Conservation (phyloP, 1,139 yeast species). For the Protomyces gravidus region DNA sequence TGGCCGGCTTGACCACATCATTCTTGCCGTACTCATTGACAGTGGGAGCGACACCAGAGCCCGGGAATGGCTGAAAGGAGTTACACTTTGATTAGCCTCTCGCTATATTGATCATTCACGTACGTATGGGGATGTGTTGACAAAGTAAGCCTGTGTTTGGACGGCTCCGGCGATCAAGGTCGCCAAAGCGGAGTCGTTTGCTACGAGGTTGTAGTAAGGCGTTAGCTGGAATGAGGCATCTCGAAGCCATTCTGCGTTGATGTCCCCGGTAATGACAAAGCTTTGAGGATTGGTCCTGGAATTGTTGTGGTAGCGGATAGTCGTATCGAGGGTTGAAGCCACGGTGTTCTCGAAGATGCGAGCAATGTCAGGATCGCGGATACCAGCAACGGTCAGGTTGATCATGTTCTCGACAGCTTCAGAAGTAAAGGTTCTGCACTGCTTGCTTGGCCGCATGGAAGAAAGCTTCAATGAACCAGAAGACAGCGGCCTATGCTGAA, state of each 20-base stretch:
- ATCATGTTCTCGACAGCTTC: conserved; percentile 59
- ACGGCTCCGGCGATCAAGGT: conserved; percentile 71
- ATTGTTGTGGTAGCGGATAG: conserved; percentile 66
- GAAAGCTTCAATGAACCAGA: conserved; percentile 50
- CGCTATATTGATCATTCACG: neutral
- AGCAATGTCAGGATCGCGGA: conserved; percentile 62
- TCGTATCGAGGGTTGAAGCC: conserved; percentile 85
- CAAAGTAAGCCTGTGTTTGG: conserved; percentile 57
- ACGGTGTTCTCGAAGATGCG: conserved; percentile 74
- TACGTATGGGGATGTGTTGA: neutral
- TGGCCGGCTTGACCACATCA: conserved; percentile 12
- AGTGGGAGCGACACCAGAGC: neutral
- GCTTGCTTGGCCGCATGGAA: conserved; percentile 65
- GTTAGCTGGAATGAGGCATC: conserved; percentile 82
- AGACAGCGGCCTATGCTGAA: conserved; percentile 32
- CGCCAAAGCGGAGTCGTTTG: conserved; percentile 51
- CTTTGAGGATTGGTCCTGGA: conserved; percentile 45
- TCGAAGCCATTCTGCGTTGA: conserved; percentile 82
- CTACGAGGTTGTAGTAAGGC: conserved; percentile 60
- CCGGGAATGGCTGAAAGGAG: conserved; percentile 28
- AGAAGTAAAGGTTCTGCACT: conserved; percentile 73
- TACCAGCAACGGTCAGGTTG: conserved; percentile 49
- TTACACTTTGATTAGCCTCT: conserved; percentile 26
- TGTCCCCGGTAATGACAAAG: conserved; percentile 72
- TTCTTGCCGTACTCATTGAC: neutral